Base-by-base conservation (phyloP, 768 basidiomycete species). In the Clitopilus passeckerianus region DNA sequence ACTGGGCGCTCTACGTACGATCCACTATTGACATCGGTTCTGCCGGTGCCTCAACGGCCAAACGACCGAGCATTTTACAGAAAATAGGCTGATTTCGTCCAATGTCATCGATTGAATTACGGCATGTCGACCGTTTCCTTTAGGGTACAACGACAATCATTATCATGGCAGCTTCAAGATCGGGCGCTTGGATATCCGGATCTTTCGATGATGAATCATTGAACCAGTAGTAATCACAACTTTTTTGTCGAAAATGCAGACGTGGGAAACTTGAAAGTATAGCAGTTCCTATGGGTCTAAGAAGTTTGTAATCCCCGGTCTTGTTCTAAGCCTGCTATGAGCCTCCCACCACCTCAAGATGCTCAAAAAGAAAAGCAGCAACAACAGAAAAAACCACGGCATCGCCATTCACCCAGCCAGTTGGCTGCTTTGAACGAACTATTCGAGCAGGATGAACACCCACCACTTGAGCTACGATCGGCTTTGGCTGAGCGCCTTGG, bases 351-450 rank as follows among this genome's bases (percentile, higher is more conserved):
- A 54, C 46, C 60, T 44, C 61, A 62, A 60, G 62, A 61, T 55
- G 56, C 60, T 61, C 57, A 41, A 65, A 59, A 63, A 65, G 65
- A 69, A 60, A 70, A 50, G 12, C 46, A 50, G 66, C 75, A 82
- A 64, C 80, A 77, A 65, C 76, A 77, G 57, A 91, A 91, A 82
- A 91, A 91, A 69, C 87, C 90, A 53, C 82, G 90, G 63, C 88
- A 91, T 73, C 84, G 90, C 53, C 90, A 91, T 67, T 83, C 83
- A 35, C 84, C 86, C 16, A 74, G 75, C 30, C 91, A 92, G 72
- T 81, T 92, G 30, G 82, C 83, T 20, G 88, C 87, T 27, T 78
- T 93, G 68, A 92, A 92, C 70, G 83, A 85, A 68, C 85, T 91
- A 64, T 93, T 86, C 64, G 89, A 90, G 64, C 80, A 81, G 71